A percentile compares a stretch with the other conserved stretches of the same genome.
phyloP scores from a whole-genome alignment of 441 rosid genomes.

The Gossypium davidsonii region DNA sequence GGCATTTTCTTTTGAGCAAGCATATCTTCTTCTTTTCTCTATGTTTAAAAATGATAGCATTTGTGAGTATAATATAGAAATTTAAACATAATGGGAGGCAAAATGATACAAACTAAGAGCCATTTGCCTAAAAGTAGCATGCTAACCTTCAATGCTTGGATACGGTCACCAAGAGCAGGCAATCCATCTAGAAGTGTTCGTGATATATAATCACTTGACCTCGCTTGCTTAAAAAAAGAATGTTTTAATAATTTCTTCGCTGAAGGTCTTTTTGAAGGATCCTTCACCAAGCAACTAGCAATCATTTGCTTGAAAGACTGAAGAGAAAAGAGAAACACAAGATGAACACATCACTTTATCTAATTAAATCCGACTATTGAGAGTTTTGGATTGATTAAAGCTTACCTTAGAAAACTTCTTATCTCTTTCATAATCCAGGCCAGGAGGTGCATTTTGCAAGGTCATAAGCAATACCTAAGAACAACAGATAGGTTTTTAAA shows the following conservation, averaged over 20 bases:
- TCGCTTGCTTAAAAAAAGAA: slow-evolving; percentile 90
- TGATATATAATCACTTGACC: slow-evolving; percentile 76
- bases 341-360: not conserved
- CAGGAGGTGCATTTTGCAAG: slow-evolving; percentile 97
- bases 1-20: slow-evolving; percentile 98
- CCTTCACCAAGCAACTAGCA: slow-evolving; percentile 97
- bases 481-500: slow-evolving; percentile 26
- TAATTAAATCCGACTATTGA: not conserved
- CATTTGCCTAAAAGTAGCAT: slow-evolving; percentile 5
- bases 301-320: slow-evolving; percentile 99
- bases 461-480: slow-evolving; percentile 95
- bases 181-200: slow-evolving; percentile 79
- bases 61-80: slow-evolving; percentile 14
- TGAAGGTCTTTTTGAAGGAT: slow-evolving; percentile 90
- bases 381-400: slow-evolving; percentile 1
- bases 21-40: slow-evolving; percentile 98
- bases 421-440: slow-evolving; percentile 93
- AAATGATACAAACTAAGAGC: not conserved
- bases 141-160: slow-evolving; percentile 74
- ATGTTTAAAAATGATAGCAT: slow-evolving; percentile 24
- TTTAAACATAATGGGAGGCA: slow-evolving; percentile 3
- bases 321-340: slow-evolving; percentile 15
- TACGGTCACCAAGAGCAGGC: slow-evolving; percentile 90
- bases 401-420: slow-evolving; percentile 86
- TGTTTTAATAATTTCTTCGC: slow-evolving; percentile 80